Evolutionary conservation across 306 rosid species (phyloP).

Genomic region (Cicer judaicum): DNA sequence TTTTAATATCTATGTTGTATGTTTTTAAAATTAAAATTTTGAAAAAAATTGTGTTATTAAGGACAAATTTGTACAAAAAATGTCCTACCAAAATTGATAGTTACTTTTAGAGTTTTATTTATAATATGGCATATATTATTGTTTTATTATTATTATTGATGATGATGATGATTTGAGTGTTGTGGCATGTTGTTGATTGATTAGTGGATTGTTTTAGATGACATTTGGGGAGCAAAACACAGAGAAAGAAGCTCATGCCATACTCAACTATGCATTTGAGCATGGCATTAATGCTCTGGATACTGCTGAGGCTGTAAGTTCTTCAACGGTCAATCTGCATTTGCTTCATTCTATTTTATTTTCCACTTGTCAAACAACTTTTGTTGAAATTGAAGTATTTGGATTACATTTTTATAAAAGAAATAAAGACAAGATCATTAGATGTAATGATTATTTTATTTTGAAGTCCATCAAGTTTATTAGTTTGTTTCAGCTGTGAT

Average conservation of each 20-base stretch:
- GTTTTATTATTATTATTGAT: no score
- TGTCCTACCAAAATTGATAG: no score
- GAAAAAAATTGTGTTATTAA: no score
- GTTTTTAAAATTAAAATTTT: no score
- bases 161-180: neutral
- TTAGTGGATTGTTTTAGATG: slow-evolving; percentile 61
- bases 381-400: neutral
- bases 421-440: neutral
- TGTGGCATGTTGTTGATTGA: neutral
- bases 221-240: slow-evolving; percentile 89
- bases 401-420: neutral
- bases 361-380: neutral
- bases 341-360: slow-evolving; percentile 27
- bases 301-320: slow-evolving; percentile 78
- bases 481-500: slow-evolving; percentile 28
- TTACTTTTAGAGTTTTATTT: no score
- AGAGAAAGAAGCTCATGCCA: slow-evolving; percentile 84
- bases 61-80: no score
- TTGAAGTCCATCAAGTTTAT: neutral
- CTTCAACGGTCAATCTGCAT: slow-evolving; percentile 31
- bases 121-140: no score
- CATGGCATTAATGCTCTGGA: slow-evolving; percentile 78
- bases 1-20: no score
- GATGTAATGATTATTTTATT: neutral
- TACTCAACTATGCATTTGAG: slow-evolving; percentile 71